phyloP scores from a whole-genome alignment of 164 flowering plant species.

The Buxus sempervirens region DNA sequence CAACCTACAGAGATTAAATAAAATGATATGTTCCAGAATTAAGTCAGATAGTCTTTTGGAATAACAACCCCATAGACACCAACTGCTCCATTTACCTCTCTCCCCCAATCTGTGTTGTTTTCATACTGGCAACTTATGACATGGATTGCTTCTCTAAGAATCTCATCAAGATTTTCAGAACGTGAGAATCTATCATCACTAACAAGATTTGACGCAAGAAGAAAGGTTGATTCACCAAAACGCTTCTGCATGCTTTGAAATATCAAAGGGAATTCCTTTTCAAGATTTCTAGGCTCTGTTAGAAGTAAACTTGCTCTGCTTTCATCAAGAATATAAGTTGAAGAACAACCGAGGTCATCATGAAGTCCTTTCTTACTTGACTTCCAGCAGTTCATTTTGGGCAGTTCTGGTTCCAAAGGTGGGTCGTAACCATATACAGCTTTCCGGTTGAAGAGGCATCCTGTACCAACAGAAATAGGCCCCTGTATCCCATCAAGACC shows the following conservation, averaged over 20 bases:
- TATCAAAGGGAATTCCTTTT: slow-evolving; percentile 11
- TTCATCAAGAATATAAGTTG: slow-evolving; percentile 14
- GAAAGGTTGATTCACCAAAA: slow-evolving; percentile 28
- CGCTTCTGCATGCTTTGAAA: slow-evolving; percentile 27
- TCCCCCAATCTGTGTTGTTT: slow-evolving; percentile 39
- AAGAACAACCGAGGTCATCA: not conserved
- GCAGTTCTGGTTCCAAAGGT: slow-evolving; percentile 12
- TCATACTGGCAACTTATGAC: slow-evolving; percentile 37
- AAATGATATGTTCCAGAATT: no score
- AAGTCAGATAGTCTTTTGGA: no score
- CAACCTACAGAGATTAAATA: slow-evolving; percentile 19
- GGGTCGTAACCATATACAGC: slow-evolving; percentile 40
- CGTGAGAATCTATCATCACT: slow-evolving; percentile 25
- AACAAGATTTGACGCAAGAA: slow-evolving; percentile 32
- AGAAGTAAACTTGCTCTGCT: slow-evolving; percentile 13
- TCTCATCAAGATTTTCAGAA: slow-evolving; percentile 24
- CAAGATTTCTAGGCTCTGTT: slow-evolving; percentile 10
- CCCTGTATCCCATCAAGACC: slow-evolving; percentile 46
- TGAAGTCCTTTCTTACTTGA: slow-evolving; percentile 13
- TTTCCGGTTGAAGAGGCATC: slow-evolving; percentile 39
- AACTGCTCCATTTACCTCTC: slow-evolving; percentile 27
- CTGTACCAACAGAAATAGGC: slow-evolving; percentile 33
- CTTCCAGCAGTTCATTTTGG: slow-evolving; percentile 12
- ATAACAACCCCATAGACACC: not conserved
- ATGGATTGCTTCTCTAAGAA: slow-evolving; percentile 40